Evolutionary conservation across 768 basidiomycete genomes (phyloP), one percentile per base, ranked within the genome.

Genomic region (Psilocybe sp.): DNA sequence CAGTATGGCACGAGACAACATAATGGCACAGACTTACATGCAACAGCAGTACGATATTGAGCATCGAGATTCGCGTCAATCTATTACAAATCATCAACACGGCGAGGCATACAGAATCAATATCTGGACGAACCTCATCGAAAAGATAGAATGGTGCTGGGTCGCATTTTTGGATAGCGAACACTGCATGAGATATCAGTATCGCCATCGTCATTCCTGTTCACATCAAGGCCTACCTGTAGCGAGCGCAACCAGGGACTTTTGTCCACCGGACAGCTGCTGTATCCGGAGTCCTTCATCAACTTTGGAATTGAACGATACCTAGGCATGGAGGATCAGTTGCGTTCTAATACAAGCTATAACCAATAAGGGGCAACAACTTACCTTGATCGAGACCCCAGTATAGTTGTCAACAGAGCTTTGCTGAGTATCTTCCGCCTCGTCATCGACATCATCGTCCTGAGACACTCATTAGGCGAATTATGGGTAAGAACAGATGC

Each of bases 81-180:
- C 87, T 89, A 50, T 9, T 48, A 49, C 33, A 14, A 14, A 41
- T 43, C 16, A 44, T 43, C 12, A 44, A 15, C 14, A 16, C 12
- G 44, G 23, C n/a, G 13, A 20, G 35, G 15, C 1, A 36, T 8
- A 12, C 6, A 4, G 23, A 12, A 43, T 14, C 6, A 4, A 10
- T 32, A 36, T 33, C n/a, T 14, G 16, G 31, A 53, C 57, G 18
- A 52, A 86, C 87, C 76, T 98, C 97, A 64, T 99, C 97, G 60
- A 99, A 98, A n/a, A 99, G 77, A 68, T 98, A 98, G 74, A 99
- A 99, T 1, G 97, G 97, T 0, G 97, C 96, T 1, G 97, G 97
- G 61, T 99, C 97, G 64, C 96, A 98, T 69, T 97, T 98, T 69
- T 99, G 97, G 57, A 98, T 98, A 13, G 96, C 93, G 61, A 99